A percentile compares a stretch with the other conserved stretches of the same genome.
phyloP scores from a whole-genome alignment of 495 filamentous ascomycete genomes.

The Venustampulla echinocandica region DNA sequence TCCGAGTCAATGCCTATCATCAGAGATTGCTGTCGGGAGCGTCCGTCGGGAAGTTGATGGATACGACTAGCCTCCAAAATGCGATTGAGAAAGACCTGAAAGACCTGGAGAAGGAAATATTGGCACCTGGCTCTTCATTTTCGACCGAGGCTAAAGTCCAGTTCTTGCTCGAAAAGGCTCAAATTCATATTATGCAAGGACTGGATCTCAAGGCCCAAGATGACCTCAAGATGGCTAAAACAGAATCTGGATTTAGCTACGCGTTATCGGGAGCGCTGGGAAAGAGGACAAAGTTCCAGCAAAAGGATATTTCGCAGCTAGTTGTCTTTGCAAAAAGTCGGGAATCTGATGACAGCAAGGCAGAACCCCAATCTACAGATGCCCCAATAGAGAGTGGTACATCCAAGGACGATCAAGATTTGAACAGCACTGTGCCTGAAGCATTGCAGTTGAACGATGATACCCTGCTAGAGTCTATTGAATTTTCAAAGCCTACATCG shows the following conservation, averaged over 20 bases:
- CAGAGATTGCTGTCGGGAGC: constrained; percentile 60
- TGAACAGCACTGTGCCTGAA: constrained; percentile 38
- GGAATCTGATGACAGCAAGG: constrained; percentile 12
- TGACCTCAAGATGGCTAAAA: constrained; percentile 58
- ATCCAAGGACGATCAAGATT: background rate
- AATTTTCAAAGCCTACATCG: constrained; percentile 51
- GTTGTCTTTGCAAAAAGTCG: constrained; percentile 81
- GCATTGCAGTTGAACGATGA: constrained; percentile 80
- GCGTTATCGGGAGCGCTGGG: constrained; percentile 77
- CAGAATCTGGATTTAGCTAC: constrained; percentile 63
- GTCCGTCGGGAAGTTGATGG: constrained; percentile 14
- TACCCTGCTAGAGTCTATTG: constrained; percentile 79
- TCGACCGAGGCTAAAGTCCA: constrained; percentile 41
- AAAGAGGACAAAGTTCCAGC: constrained; percentile 88
- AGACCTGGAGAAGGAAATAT: constrained; percentile 34
- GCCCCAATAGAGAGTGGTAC: background rate
- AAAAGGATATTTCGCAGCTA: constrained; percentile 80
- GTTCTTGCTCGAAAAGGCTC: constrained; percentile 72
- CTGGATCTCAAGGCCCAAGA: constrained; percentile 66
- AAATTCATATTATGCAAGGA: constrained; percentile 77
- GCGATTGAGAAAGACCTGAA: constrained; percentile 39
- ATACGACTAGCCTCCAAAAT: constrained; percentile 31
- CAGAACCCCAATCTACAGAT: background rate
- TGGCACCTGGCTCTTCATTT: constrained; percentile 25
- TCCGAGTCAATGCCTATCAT: constrained; percentile 76